phyloP scores from a whole-genome alignment of 208 protist species.

The Leishmania martiniquensis region DNA sequence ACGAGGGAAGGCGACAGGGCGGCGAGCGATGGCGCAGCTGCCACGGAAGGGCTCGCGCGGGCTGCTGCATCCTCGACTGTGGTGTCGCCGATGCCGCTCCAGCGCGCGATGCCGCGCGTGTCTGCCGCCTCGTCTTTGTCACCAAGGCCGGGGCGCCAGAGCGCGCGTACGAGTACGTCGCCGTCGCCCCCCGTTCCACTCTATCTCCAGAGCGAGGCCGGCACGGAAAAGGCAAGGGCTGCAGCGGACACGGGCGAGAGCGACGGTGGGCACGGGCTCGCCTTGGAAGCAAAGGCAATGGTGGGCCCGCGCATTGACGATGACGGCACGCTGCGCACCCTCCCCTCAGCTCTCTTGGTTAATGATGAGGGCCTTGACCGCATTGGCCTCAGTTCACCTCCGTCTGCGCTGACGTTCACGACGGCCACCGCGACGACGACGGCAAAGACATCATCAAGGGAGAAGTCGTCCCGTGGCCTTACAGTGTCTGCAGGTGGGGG shows the following conservation, averaged over 20 bases:
- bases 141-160: neutral
- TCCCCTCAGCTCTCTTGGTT: slow-evolving; percentile 7
- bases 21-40: neutral
- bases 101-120: neutral
- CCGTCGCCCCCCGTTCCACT: slow-evolving; percentile 6
- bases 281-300: neutral
- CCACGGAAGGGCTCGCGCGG: neutral
- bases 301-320: slow-evolving; percentile 3
- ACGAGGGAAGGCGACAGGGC: neutral
- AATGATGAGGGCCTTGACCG: neutral
- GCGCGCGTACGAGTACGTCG: neutral
- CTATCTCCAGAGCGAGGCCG: neutral
- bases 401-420: neutral
- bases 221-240: neutral
- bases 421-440: neutral
- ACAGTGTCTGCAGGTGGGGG: slow-evolving; percentile 9
- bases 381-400: neutral
- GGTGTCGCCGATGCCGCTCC: slow-evolving; percentile 1
- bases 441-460: slow-evolving; percentile 10
- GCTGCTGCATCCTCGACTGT: neutral
- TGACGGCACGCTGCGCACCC: slow-evolving; percentile 24
- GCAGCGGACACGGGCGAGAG: neutral
- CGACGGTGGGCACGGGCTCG: neutral
- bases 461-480: slow-evolving; percentile 29
- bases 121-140: slow-evolving; percentile 1